phyloP scores from a whole-genome alignment of 129 eudicot genomes.

The Helianthus annuus region HanXRQr2.0-SUNRISE NC_035437.2:133105262-133105761 shows the following conservation, averaged over 20 bases:
- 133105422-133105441: background rate
- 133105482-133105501: background rate
- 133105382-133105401: background rate
- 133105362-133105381: slow-evolving; percentile 9
- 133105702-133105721: background rate
- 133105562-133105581: background rate
- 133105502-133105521: slow-evolving; percentile 1
- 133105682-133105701: background rate
- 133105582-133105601: slow-evolving; percentile 17
- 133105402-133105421: background rate
- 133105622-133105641: background rate
- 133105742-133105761: background rate
- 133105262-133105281: background rate
- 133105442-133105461: background rate
- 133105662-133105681: background rate
- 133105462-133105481: slow-evolving; percentile 15
- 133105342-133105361: background rate
- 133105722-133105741: background rate
- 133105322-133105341: slow-evolving; percentile 1
- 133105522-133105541: slow-evolving; percentile 4
- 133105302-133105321: background rate
- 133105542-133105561: background rate
- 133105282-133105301: no score
- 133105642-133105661: slow-evolving; percentile 22
- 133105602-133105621: background rate